Base-by-base conservation (phyloP, 495 filamentous ascomycete genomes). In the Penicillium parvum region DNA sequence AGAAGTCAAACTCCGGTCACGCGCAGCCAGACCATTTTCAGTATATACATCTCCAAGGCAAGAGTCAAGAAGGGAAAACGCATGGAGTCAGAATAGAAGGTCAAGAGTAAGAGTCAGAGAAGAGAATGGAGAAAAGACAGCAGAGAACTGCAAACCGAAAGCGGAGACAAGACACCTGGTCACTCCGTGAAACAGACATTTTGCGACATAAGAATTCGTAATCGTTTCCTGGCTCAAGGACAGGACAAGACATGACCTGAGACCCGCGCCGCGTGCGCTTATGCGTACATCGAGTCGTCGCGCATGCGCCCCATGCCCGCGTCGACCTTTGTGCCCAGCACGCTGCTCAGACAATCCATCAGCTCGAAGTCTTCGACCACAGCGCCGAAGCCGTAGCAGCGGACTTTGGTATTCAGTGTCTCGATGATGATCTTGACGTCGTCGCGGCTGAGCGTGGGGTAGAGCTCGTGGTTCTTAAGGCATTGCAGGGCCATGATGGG, bases 401-500 rank as follows among this genome's bases (percentile, higher is more conserved):
- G 77, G 40, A 96, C 79, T 62, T 94, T 96, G 18, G 72, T 74
- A 48, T 79, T 73, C 26, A 98, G 69, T 23, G 85, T 84, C 37
- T 84, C 77, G 17, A 82, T 79, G 39, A 97, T 69, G 37, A 72
- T 71, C 57, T 79, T 76, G 57, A 96, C 78, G 50, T 98, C 89
- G 32, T 80, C 76, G 34, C 58, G 58, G 32, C 66, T 77, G 51
- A 98, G 60, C 42, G 82, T 74, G 2, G 45, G 48, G 40, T 90
- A 79, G 34, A 83, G 65, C 45, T 82, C 78, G 62, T 96, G 82
- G 33, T 72, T 73, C 34, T 86, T 73, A 20, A 98, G 75, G 63
- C 82, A 83, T 45, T 88, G 83, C 76, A 91, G 90, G 1, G 90
- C 90, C 88, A 92, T 92, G 40, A 96, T 84, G 0, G 92, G 92